Conservation (phyloP, 768 basidiomycete species). For the Pisolithus sp. region DNA sequence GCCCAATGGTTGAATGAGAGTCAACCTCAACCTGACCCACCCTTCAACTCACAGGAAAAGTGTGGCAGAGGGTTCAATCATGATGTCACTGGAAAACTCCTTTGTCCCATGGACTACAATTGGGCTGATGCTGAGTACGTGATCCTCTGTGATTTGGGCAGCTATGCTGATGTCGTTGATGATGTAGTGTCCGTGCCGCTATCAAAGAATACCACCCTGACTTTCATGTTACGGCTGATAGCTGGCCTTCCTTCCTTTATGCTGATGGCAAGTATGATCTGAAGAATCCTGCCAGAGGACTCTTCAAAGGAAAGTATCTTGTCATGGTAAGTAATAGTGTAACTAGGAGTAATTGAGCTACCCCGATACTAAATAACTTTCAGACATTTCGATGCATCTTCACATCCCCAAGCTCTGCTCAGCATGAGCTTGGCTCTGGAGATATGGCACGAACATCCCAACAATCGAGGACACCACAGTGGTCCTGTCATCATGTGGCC, state of each 20-base stretch:
- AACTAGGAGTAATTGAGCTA: too few relatives aligned
- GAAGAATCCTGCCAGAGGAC: background rate
- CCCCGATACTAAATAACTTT: background rate
- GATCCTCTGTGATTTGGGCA: background rate
- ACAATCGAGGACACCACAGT: background rate
- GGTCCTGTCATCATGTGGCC: constrained; percentile 7
- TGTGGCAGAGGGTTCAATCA: constrained; percentile 3
- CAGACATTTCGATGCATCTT: constrained; percentile 16
- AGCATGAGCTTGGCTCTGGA: constrained; percentile 1
- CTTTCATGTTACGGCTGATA: background rate
- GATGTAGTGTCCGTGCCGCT: background rate
- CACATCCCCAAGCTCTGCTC: constrained; percentile 14
- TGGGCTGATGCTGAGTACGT: constrained; percentile 7
- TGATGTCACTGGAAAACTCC: constrained; percentile 3
- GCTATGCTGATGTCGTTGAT: background rate
- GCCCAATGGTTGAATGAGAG: constrained; percentile 8
- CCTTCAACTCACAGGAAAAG: background rate
- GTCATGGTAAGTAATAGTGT: background rate
- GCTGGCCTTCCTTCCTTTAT: constrained; percentile 8
- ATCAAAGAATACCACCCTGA: background rate
- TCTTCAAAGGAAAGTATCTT: constrained; percentile 3
- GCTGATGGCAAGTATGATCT: background rate
- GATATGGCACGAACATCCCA: background rate
- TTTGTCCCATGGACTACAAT: constrained; percentile 12
- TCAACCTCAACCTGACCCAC: background rate